Evolutionary conservation across 2,329 filamentous ascomycete species (phyloP), one percentile per base, ranked within the genome.

Genomic region (Akanthomyces uredinophilus): DNA sequence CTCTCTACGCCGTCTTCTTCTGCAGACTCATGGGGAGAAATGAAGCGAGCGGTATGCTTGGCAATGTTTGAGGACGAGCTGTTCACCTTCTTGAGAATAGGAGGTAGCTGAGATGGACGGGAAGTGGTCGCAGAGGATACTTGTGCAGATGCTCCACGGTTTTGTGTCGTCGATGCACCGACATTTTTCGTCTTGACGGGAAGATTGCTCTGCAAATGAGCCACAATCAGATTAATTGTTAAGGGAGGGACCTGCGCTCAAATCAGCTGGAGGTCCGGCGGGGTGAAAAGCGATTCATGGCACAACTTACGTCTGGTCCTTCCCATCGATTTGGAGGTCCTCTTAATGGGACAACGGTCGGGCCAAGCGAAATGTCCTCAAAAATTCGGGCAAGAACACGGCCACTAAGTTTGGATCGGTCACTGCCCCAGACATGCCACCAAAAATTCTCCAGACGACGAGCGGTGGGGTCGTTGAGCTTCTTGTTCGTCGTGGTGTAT

Each of bases 361-460:
- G 78, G 10, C 84, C 84, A 51, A 78, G 76, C 0, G 85, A 86
- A 51, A 87, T 85, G 37, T 84, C 76, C 67, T 82, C 76, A 66
- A 83, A 87, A 5, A 87, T 72, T 64, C 72, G 78, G 62, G 85
- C 84, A 51, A 87, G 75, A 14, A 78, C 77, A 39, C 74, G 75
- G 44, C 82, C 85, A 52, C 82, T 81, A 53, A 87, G 75, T 59
- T 78, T 70, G 39, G 81, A 78, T 32, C 81, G 76, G 65, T 85
- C 75, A 66, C 85, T 87, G 39, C 84, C 84, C 79, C 83, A 84
- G 60, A 87, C 83, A 68, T 87, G 84, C 81, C 84, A 87, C 85
- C 85, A 88, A 66, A 87, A 86, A 67, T 87, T 84, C 69, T 87
- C 85, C 22, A 87, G 73, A 20, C 85, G 83, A 63, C 81, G 81